These are phyloP conservation scores for Conidiobolus incongruus DNA, from an alignment of 371 early-diverging fungal species.

Conservation along the genomic window DNA sequence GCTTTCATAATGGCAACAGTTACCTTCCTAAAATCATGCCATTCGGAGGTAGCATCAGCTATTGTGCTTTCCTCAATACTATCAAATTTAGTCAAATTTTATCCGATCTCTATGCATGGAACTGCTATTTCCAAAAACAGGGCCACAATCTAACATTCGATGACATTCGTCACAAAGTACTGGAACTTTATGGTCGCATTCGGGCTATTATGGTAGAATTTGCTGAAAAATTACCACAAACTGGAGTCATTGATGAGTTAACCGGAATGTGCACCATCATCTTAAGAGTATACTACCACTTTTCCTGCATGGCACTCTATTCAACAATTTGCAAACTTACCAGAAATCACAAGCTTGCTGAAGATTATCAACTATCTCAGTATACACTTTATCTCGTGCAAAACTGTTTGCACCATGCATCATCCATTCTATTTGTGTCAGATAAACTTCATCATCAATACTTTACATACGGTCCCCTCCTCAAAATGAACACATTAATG, in stretches of 20 bases:
- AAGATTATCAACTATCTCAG: not conserved
- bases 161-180: too few relatives aligned
- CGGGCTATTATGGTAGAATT: too few relatives aligned
- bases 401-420: not conserved
- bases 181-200: too few relatives aligned
- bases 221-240: too few relatives aligned
- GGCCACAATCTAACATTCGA: not conserved
- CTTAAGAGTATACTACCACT: not conserved
- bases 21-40: not conserved
- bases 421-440: not conserved
- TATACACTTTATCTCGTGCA: too few relatives aligned
- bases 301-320: not conserved
- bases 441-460: not conserved
- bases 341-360: not conserved
- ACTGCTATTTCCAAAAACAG: not conserved
- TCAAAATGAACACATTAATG: not conserved
- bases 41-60: not conserved
- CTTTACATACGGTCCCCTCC: slow-evolving; percentile 1
- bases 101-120: not conserved
- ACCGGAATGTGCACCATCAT: too few relatives aligned
- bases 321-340: not conserved
- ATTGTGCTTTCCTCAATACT: not conserved
- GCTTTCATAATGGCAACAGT: not conserved
- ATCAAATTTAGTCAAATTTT: not conserved
- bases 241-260: too few relatives aligned